Base-by-base conservation (phyloP, 2,329 filamentous ascomycete genomes). In the Aspergillus candidus region DNA sequence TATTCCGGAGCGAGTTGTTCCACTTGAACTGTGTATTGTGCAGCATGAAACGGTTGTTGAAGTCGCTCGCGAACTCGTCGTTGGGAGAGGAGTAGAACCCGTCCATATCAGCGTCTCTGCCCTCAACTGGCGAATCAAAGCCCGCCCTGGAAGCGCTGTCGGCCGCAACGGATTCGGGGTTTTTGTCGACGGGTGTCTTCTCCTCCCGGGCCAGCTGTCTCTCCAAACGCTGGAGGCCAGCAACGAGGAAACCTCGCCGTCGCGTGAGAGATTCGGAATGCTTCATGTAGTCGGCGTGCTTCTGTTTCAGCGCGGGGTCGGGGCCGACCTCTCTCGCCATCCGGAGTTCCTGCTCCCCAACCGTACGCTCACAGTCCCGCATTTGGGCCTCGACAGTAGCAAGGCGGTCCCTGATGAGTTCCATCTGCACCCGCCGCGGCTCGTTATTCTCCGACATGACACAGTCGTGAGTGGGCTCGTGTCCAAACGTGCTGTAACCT, bases 1-100 rank as follows among this genome's bases (percentile, higher is more conserved):
- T 96, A 61, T 98, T 97, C 47, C 93, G 82, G 32, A 98, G 71
- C 10, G 90, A 80, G 57, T 98, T 98, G 71, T 95, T 97, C 93
- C 93, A 98, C 67, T 98, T 98, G 45, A 98, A 73, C 60, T 98
- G 93, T 62, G 94, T 80, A 58, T 98, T 98, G 72, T 98, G 93
- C 41, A 98, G 86, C 56, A 97, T 91, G 71, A 98, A 98, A 2
- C 93, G 86, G 61, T 98, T 98, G 63, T 94, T 93, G 73, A 96
- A 98, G 62, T 97, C 90, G 65, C 86, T 95, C 38, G 87, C 83
- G 54, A 91, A 91, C 53, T 96, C 89, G 12, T 86, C 80, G 3
- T 83, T 79, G 1, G 84, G 79, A 3, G 83, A 80, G 2, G 84
- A 77, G 51, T 88, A 82, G 41, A 84, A 72, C 11, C 75, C 77